phyloP scores from a whole-genome alignment of 768 basidiomycete species.

The Calvatia gigantea region DNA sequence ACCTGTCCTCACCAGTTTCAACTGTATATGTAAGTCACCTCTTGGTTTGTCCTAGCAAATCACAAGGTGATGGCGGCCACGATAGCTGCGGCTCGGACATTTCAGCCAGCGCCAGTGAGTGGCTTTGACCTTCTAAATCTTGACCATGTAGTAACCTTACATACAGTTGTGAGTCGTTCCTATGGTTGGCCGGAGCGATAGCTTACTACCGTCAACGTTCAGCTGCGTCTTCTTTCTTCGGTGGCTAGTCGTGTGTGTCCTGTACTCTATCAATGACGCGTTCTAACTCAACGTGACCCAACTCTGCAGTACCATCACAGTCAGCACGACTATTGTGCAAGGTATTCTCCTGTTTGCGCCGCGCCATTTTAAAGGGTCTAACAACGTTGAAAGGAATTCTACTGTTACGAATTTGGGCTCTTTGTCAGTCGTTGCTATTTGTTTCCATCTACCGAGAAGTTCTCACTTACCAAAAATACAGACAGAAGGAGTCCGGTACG shows the following conservation, averaged over 20 bases:
- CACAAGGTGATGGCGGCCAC: background rate
- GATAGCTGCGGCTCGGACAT: conserved; percentile 20
- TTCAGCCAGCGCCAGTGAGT: conserved; percentile 14
- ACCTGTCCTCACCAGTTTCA: conserved; percentile 19
- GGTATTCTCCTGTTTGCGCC: conserved; percentile 25
- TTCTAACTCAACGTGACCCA: background rate
- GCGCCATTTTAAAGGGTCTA: no score
- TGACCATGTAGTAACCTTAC: background rate
- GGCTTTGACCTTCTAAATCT: background rate
- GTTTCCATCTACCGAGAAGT: background rate
- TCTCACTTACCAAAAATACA: background rate
- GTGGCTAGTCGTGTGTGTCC: conserved; percentile 23
- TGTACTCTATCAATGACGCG: background rate
- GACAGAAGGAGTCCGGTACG: conserved; percentile 18
- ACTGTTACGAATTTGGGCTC: conserved; percentile 23
- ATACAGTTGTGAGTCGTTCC: background rate
- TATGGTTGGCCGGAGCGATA: background rate
- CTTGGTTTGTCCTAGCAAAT: background rate
- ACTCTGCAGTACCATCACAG: conserved; percentile 14
- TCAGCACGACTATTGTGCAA: conserved; percentile 21
- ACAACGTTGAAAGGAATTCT: no score
- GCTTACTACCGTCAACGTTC: background rate
- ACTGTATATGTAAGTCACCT: conserved; percentile 25
- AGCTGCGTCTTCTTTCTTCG: conserved; percentile 28
- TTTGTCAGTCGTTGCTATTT: conserved; percentile 18